A percentile compares a stretch with the other conserved stretches of the same genome.
Conservation (phyloP, 208 protist genomes). For the Trypanosoma boissoni region DNA sequence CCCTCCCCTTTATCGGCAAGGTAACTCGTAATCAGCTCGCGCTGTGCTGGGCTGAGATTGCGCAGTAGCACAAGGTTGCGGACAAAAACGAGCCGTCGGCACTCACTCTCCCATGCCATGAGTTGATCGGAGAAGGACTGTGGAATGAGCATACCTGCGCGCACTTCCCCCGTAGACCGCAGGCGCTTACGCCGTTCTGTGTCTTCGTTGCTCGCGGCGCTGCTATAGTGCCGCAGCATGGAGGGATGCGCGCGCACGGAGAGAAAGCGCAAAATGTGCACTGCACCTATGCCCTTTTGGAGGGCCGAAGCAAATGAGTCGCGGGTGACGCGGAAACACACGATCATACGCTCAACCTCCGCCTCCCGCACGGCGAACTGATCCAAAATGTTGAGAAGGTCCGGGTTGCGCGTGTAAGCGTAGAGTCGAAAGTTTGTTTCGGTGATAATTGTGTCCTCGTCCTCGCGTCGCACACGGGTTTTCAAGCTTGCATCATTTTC, state of each 20-base stretch:
- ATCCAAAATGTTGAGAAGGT: constrained; percentile 77
- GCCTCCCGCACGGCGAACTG: constrained; percentile 79
- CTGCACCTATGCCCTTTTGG: constrained; percentile 64
- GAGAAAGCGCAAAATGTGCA: constrained; percentile 81
- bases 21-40: constrained; percentile 35
- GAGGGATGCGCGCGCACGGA: constrained; percentile 83
- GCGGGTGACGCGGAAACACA: constrained; percentile 82
- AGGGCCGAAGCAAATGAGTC: constrained; percentile 74
- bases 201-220: background rate
- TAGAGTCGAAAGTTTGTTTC: constrained; percentile 91
- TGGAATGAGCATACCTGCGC: constrained; percentile 45
- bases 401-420: constrained; percentile 74
- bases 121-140: constrained; percentile 89
- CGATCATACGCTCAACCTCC: constrained; percentile 55
- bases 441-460: constrained; percentile 89
- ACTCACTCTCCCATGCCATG: constrained; percentile 87
- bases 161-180: constrained; percentile 3
- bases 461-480: constrained; percentile 57
- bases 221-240: constrained; percentile 58
- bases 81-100: constrained; percentile 72
- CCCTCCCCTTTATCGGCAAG: constrained; percentile 49
- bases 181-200: no score
- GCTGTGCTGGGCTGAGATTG: constrained; percentile 57
- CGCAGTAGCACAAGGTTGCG: constrained; percentile 66
- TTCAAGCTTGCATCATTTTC: background rate